Evolutionary conservation across 768 basidiomycete genomes (phyloP).

Genomic region (Suillus variegatus): DNA sequence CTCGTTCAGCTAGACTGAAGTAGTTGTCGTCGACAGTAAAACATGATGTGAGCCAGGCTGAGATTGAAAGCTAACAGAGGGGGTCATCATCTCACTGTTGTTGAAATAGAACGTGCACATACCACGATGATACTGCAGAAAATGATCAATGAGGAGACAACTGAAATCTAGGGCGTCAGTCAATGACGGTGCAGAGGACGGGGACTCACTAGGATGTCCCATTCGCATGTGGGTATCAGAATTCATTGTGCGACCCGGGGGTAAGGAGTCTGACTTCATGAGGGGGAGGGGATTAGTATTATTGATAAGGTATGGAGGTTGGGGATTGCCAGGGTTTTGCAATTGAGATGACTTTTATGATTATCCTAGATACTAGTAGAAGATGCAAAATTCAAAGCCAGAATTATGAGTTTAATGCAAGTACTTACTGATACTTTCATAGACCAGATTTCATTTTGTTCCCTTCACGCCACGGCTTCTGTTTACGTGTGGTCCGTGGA

Average conservation of each 20-base stretch:
- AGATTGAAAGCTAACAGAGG: slow-evolving; percentile 55
- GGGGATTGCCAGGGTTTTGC: slow-evolving; percentile 35
- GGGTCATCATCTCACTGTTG: neutral
- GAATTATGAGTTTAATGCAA: too few species aligned
- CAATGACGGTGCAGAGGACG: neutral
- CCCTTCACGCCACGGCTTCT: too few species aligned
- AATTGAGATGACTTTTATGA: slow-evolving; percentile 26
- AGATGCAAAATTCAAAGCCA: too few species aligned
- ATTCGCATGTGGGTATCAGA: slow-evolving; percentile 44
- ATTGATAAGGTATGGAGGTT: slow-evolving; percentile 30
- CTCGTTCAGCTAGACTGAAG: slow-evolving; percentile 48
- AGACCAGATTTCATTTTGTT: too few species aligned
- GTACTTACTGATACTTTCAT: too few species aligned
- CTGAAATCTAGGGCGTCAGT: slow-evolving; percentile 38
- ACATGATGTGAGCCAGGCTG: slow-evolving; percentile 68
- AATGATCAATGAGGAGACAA: slow-evolving; percentile 50
- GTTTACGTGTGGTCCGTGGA: too few species aligned
- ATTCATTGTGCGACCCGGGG: slow-evolving; percentile 31
- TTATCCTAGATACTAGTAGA: too few species aligned
- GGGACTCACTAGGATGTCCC: slow-evolving; percentile 48
- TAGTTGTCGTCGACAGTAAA: slow-evolving; percentile 61
- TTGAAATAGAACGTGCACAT: slow-evolving; percentile 10
- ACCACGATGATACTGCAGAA: slow-evolving; percentile 70
- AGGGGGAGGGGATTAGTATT: slow-evolving; percentile 54
- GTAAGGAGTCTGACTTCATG: slow-evolving; percentile 49